Conservation (phyloP, 2,329 filamentous ascomycete genomes). For the Pestalotiopsis sp. region DNA sequence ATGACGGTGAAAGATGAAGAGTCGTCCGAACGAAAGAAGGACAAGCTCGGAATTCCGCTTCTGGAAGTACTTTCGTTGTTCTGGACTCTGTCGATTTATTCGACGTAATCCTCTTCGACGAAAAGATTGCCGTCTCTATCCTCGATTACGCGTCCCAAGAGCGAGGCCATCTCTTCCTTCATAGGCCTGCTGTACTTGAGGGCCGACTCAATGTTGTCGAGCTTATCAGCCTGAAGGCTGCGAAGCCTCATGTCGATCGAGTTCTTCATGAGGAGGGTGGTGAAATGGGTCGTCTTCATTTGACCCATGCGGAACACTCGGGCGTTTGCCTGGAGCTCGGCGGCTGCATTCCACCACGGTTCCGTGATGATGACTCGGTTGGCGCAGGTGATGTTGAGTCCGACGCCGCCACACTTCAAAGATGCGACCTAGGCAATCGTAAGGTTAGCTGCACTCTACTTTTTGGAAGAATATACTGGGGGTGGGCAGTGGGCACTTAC, state of each 20-base stretch:
- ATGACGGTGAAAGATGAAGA: too few relatives aligned
- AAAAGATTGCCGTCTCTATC: background rate
- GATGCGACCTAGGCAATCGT: conserved; percentile 26
- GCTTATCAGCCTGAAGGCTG: too few relatives aligned
- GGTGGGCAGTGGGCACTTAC: too few relatives aligned
- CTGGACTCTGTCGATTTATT: background rate
- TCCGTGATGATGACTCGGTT: conserved; percentile 59
- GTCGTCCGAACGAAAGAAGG: too few relatives aligned
- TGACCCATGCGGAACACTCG: conserved; percentile 71
- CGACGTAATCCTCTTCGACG: background rate
- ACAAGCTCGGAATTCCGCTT: too few relatives aligned
- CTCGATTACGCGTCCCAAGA: background rate
- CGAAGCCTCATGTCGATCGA: conserved; percentile 56
- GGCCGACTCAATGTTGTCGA: conserved; percentile 28
- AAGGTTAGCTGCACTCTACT: too few relatives aligned
- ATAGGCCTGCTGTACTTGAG: background rate
- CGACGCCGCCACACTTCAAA: conserved; percentile 37
- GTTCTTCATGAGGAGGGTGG: conserved; percentile 56
- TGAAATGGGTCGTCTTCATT: conserved; percentile 57
- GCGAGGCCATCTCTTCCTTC: background rate
- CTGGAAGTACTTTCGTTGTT: too few relatives aligned
- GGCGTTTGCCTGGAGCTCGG: conserved; percentile 64
- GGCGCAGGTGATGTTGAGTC: conserved; percentile 43
- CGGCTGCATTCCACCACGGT: conserved; percentile 62
- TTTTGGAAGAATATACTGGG: too few relatives aligned